phyloP scores from a whole-genome alignment of 2,329 filamentous ascomycete genomes.

The Trichoderma citrinoviride region DNA sequence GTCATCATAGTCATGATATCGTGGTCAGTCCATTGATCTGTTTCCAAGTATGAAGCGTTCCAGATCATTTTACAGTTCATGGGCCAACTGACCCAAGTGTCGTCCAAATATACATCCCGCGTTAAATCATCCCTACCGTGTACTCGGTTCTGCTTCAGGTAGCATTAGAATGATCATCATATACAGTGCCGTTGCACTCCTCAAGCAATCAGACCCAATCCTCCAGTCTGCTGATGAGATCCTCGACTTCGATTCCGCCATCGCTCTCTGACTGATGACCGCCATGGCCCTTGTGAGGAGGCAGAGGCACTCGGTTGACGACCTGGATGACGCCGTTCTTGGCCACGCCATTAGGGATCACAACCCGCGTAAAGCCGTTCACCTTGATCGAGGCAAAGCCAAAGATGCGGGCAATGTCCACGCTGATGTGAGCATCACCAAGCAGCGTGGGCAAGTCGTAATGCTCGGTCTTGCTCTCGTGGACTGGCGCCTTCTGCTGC shows the following conservation, averaged over 20 bases:
- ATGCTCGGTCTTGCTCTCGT: slow-evolving; percentile 39
- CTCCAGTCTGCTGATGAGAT: slow-evolving; percentile 32
- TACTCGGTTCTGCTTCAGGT: not conserved
- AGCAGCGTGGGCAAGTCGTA: slow-evolving; percentile 74
- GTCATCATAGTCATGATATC: not conserved
- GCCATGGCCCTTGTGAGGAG: slow-evolving; percentile 51
- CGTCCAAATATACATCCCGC: not conserved
- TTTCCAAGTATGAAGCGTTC: not conserved
- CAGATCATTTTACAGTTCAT: not conserved
- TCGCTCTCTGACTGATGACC: slow-evolving; percentile 12
- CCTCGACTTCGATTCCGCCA: slow-evolving; percentile 31
- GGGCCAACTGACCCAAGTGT: not conserved
- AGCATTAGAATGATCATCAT: not conserved
- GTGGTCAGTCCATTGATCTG: not conserved
- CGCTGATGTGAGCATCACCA: slow-evolving; percentile 59
- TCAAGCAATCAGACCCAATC: slow-evolving; percentile 26
- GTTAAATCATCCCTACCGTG: not conserved
- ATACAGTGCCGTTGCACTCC: not conserved
- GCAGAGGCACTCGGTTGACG: slow-evolving; percentile 69
- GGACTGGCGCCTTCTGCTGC: slow-evolving; percentile 33
- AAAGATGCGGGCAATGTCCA: slow-evolving; percentile 69
- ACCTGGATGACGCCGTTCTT: slow-evolving; percentile 83
- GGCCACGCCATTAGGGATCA: slow-evolving; percentile 67
- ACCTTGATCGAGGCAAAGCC: slow-evolving; percentile 69
- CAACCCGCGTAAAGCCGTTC: slow-evolving; percentile 68